Percentiles rank a stretch among this genome's conserved stretches.
Evolutionary conservation across 805 yeast species (phyloP).

Genomic region (Starmerella geochares): DNA sequence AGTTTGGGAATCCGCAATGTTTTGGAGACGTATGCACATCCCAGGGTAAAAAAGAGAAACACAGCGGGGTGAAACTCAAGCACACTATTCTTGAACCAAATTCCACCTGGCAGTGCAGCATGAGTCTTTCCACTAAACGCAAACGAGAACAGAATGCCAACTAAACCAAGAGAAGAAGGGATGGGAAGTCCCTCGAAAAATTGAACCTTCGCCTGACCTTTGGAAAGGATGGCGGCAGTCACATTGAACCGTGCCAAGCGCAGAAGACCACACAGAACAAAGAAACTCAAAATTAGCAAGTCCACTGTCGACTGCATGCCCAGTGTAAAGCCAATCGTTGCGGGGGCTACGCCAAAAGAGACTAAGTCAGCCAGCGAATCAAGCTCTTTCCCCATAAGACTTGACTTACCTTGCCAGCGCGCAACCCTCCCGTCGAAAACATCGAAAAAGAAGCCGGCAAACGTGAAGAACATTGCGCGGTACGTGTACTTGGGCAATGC

Average conservation of each 20-base stretch:
- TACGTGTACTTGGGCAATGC: conserved; percentile 50
- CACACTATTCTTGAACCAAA: conserved; percentile 42
- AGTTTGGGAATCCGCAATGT: conserved; percentile 86
- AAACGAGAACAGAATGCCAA: conserved; percentile 57
- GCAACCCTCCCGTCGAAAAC: conserved; percentile 97
- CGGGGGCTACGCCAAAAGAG: conserved; percentile 93
- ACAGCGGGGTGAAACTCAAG: conserved; percentile 69
- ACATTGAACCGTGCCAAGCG: conserved; percentile 93
- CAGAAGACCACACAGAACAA: conserved; percentile 87
- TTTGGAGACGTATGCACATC: conserved; percentile 86
- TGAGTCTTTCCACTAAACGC: conserved; percentile 41
- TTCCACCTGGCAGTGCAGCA: conserved; percentile 56
- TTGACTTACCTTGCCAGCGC: conserved; percentile 79
- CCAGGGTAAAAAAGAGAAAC: conserved; percentile 59
- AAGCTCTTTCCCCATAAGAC: conserved; percentile 93
- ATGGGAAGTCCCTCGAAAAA: conserved; percentile 96
- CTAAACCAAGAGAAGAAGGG: conserved; percentile 74
- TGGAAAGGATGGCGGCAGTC: conserved; percentile 84
- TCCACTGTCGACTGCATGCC: conserved; percentile 83
- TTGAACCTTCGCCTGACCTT: conserved; percentile 68
- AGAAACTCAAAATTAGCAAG: conserved; percentile 61
- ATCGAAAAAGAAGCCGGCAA: conserved; percentile 89
- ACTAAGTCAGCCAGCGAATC: conserved; percentile 93
- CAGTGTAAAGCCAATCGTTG: conserved; percentile 79
- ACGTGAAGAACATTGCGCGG: conserved; percentile 79